Percentiles rank a stretch among this genome's conserved stretches.
Conservation (phyloP, 139 green algal species). For the Tetraselmis chui region DNA sequence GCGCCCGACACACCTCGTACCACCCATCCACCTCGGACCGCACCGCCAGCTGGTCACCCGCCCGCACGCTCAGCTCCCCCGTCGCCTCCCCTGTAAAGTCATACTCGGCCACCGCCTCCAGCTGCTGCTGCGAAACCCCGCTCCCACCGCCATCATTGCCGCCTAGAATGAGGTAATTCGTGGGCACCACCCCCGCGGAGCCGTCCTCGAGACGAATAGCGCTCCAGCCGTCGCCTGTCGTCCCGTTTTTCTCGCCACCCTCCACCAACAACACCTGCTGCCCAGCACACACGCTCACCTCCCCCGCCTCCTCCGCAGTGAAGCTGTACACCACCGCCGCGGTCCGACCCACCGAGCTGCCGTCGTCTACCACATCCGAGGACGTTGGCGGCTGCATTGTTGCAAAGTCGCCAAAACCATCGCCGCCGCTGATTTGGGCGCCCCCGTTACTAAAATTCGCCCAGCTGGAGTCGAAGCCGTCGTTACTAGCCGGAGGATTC, state of each 20-base stretch:
- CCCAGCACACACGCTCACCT: conserved; percentile 32
- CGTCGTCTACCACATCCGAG: too few relatives aligned
- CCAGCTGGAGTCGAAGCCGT: background rate
- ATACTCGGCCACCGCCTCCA: background rate
- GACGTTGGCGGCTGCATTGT: too few relatives aligned
- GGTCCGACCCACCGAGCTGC: background rate
- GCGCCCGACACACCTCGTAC: conserved; percentile 33
- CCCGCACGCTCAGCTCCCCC: conserved; percentile 30
- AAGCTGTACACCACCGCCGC: conserved; percentile 34
- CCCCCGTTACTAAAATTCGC: background rate
- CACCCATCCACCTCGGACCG: conserved; percentile 52
- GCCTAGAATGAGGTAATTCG: background rate
- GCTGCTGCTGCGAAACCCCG: background rate
- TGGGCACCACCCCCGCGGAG: background rate
- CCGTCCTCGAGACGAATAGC: background rate
- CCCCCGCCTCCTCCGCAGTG: conserved; percentile 35
- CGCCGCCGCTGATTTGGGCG: background rate
- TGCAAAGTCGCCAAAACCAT: background rate
- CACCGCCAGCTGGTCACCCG: conserved; percentile 31
- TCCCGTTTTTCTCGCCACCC: conserved; percentile 21
- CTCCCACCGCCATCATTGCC: too few relatives aligned
- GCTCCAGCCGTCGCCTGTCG: background rate
- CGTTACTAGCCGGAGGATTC: too few relatives aligned
- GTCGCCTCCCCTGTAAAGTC: conserved; percentile 27
- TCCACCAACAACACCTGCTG: conserved; percentile 21